Conservation (phyloP, 805 yeast genomes). For the Candida nonsorbophila region DNA sequence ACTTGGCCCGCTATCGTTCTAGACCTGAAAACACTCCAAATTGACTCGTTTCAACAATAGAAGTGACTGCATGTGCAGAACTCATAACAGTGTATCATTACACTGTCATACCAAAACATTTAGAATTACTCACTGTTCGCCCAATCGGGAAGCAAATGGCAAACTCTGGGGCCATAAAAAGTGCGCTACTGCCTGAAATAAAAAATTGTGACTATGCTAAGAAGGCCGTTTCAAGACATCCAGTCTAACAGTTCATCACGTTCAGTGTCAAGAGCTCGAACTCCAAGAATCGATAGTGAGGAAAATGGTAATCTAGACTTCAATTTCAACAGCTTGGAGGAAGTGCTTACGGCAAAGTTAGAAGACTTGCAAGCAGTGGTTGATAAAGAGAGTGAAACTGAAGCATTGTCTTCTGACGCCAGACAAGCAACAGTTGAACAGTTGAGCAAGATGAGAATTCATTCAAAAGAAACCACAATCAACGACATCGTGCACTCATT, state of each 20-base stretch:
- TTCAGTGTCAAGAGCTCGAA: constrained; percentile 26
- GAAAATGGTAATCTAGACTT: constrained; percentile 31
- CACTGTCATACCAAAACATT: too few relatives aligned
- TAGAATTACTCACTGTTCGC: too few relatives aligned
- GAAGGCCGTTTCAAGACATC: constrained; percentile 5
- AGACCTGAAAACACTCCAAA: too few relatives aligned
- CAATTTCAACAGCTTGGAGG: constrained; percentile 29
- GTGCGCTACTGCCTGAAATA: too few relatives aligned
- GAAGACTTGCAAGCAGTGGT: constrained; percentile 21
- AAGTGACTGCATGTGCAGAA: too few relatives aligned
- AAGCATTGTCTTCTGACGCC: constrained; percentile 9
- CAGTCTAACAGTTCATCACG: constrained; percentile 26
- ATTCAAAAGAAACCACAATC: constrained; percentile 31
- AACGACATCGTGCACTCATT: constrained; percentile 43
- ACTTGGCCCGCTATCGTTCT: too few relatives aligned
- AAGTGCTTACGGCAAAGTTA: constrained; percentile 24
- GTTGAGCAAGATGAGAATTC: constrained; percentile 31
- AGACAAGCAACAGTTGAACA: constrained; percentile 22
- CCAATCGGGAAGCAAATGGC: too few relatives aligned
- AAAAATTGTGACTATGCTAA: constrained; percentile 1
- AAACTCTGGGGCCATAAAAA: too few relatives aligned
- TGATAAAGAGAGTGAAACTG: constrained; percentile 9
- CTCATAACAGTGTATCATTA: too few relatives aligned
- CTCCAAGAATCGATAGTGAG: constrained; percentile 31
- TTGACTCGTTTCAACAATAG: too few relatives aligned